Evolutionary conservation across 2,329 filamentous ascomycete species (phyloP), one percentile per base, ranked within the genome.

Genomic region (Fusarium sarcochroum): DNA sequence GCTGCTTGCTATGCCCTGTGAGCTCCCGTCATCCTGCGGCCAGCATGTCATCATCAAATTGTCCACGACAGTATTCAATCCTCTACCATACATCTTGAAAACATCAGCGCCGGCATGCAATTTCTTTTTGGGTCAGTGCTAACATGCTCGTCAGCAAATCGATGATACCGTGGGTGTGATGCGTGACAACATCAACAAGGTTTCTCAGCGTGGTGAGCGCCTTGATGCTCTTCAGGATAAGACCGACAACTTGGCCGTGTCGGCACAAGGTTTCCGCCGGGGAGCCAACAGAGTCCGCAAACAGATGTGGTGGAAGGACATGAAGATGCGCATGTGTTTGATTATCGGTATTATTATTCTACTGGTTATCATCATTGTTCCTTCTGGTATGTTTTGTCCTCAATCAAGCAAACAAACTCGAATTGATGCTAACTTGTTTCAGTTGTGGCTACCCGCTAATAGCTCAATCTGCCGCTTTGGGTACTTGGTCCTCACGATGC

Each of bases 231-330:
- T 98, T 66, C 93, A 97, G 83, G 92, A 96, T 81, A 97, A 97
- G 88, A 98, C 93, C 71, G 90, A 98, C 84, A 97, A 97, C 83
- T 87, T 99, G 73, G 94, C 94, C 63, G 89, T 91, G 68, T 97
- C 94, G 35, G 95, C 96, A 62, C 94, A 97, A 81, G 94, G 93
- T 68, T 99, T 99, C 89, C 93, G 94, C 76, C 91, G 94, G 73
- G 95, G 96, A 70, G 96, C 97, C 82, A 99, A 98, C 86, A 87
- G 93, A 76, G 95, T 99, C 74, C 90, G 96, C 81, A 95, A 94
- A 86, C 91, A 97, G 82, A 98, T 98, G 95, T 98, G 95, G 95
- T 98, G 94, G 95, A 98, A 98, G 88, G 95, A 98, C 79, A 97
- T 98, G 93, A 98, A 98, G 90, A 99, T 99, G 96, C 91, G 96